Percentiles rank a stretch among this genome's conserved stretches.
Conservation (phyloP, 441 rosid genomes). For the Populus tomentosa region DNA sequence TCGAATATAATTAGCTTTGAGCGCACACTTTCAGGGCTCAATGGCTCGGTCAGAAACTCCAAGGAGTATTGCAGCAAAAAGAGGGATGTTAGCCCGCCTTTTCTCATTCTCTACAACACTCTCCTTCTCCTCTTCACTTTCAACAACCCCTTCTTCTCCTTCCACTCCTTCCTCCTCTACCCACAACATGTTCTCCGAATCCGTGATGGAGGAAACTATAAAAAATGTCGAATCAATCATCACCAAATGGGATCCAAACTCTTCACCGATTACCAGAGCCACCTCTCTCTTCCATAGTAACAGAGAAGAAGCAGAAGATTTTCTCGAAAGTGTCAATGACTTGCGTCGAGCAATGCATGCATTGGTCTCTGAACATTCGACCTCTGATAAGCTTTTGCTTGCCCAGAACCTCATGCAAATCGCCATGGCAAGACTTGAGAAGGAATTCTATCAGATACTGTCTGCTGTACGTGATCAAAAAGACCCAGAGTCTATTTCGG, state of each 20-base stretch:
- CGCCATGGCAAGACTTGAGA: constrained; percentile 61
- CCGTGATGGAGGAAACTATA: constrained; percentile 35
- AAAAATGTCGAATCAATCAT: constrained; percentile 44
- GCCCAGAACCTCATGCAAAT: constrained; percentile 55
- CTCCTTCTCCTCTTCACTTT: constrained; percentile 22
- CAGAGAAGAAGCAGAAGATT: constrained; percentile 48
- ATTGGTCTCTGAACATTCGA: constrained; percentile 29
- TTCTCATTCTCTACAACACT: constrained; percentile 26
- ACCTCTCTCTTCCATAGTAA: constrained; percentile 34
- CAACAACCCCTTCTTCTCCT: constrained; percentile 21
- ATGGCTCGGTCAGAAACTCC: constrained; percentile 20
- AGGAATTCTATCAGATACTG: constrained; percentile 50
- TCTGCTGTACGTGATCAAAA: constrained; percentile 28
- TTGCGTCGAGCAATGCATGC: constrained; percentile 59
- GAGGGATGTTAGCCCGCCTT: constrained; percentile 19
- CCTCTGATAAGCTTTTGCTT: constrained; percentile 37
- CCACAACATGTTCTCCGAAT: constrained; percentile 29
- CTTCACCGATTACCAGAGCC: constrained; percentile 30
- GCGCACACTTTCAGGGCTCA: not conserved
- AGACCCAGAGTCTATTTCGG: constrained; percentile 47
- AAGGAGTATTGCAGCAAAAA: constrained; percentile 11
- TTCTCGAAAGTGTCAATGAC: constrained; percentile 36
- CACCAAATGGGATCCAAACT: constrained; percentile 50
- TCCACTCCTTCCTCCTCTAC: constrained; percentile 20
- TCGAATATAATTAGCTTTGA: not conserved